Conservation (phyloP, 768 basidiomycete genomes). For the Boletus rufocinnamomeus region DNA sequence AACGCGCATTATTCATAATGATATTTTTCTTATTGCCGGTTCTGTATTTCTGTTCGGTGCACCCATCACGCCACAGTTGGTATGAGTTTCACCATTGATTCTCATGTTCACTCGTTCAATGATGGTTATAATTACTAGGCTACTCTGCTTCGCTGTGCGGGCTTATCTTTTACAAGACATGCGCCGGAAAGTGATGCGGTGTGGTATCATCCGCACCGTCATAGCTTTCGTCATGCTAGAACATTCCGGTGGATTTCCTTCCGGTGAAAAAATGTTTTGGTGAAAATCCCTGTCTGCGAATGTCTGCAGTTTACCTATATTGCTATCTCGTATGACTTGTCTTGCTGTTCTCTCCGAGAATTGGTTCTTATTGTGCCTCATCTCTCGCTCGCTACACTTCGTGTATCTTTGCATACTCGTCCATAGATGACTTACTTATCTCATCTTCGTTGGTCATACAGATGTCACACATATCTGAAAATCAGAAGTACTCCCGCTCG, state of each 20-base stretch:
- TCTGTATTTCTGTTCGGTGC: conserved; percentile 86
- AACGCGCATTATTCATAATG: conserved; percentile 45
- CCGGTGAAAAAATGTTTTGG: background rate
- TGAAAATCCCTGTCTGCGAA: background rate
- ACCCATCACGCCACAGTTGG: conserved; percentile 79
- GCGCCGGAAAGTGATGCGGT: conserved; percentile 58
- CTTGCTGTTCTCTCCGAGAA: background rate
- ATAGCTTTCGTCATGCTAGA: background rate
- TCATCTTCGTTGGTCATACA: too few relatives aligned
- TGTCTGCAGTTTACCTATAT: background rate
- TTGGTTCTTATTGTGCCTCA: background rate
- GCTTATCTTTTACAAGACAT: conserved; percentile 82
- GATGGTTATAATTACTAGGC: conserved; percentile 51
- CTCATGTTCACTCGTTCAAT: background rate
- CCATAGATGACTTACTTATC: too few relatives aligned
- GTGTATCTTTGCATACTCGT: conserved; percentile 2
- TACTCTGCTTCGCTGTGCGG: conserved; percentile 88
- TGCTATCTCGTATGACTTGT: background rate
- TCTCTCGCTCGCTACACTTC: conserved; percentile 1
- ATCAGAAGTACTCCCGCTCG: too few relatives aligned
- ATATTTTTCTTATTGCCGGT: conserved; percentile 91
- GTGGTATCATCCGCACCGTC: too few relatives aligned
- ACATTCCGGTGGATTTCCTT: background rate
- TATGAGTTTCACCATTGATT: conserved; percentile 27
- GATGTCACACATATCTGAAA: too few relatives aligned